Conservation (phyloP, 495 filamentous ascomycete species). For the Clohesyomyces aquaticus region DNA sequence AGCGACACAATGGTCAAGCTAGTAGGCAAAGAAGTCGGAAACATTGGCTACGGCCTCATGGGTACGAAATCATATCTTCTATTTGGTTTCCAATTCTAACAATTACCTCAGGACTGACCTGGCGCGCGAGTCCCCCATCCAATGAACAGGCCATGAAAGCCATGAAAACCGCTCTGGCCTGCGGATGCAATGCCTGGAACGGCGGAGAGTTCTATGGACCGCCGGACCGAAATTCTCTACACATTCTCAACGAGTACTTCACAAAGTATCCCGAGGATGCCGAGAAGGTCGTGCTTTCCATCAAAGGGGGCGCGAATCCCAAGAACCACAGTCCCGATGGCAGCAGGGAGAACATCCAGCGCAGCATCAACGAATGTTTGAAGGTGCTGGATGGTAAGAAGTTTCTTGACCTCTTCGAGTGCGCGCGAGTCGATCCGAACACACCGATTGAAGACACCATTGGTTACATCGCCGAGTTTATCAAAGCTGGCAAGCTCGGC, state of each 20-base stretch:
- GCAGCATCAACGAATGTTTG: constrained; percentile 70
- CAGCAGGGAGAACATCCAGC: constrained; percentile 63
- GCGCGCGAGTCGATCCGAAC: constrained; percentile 69
- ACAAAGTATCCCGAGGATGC: constrained; percentile 68
- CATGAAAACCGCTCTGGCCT: constrained; percentile 66
- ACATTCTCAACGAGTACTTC: constrained; percentile 68
- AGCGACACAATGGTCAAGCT: constrained; percentile 34
- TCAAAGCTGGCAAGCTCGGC: constrained; percentile 76
- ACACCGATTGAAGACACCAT: constrained; percentile 64
- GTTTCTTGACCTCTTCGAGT: constrained; percentile 81
- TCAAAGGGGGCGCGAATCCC: constrained; percentile 63
- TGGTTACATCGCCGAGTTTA: constrained; percentile 57
- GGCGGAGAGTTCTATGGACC: constrained; percentile 80
- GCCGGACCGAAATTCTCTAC: constrained; percentile 67
- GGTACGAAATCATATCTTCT: constrained; percentile 29
- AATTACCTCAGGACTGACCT: constrained; percentile 68
- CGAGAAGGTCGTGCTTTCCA: constrained; percentile 64
- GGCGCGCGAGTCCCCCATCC: constrained; percentile 62
- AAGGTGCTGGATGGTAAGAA: constrained; percentile 70
- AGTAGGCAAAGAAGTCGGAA: constrained; percentile 42
- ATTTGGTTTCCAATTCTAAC: constrained; percentile 3
- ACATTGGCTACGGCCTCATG: constrained; percentile 50
- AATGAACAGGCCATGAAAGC: constrained; percentile 68
- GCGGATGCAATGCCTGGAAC: constrained; percentile 78
- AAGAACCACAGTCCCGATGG: constrained; percentile 55